Percentiles rank a stretch among this genome's conserved stretches.
Conservation (phyloP, 805 yeast genomes). For the Kazachstania taianensis region DNA sequence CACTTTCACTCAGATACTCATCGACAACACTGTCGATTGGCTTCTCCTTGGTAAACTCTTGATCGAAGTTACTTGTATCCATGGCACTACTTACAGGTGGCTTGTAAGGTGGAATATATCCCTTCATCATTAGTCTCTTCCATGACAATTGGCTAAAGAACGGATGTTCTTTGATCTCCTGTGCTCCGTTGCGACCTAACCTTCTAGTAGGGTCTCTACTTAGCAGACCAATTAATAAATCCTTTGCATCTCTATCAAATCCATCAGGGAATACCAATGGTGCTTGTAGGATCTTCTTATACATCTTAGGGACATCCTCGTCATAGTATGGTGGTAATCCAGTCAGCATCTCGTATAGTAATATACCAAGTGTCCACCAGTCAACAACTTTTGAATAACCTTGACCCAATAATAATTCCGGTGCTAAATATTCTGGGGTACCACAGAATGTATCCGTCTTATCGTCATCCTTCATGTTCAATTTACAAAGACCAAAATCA, state of each 20-base stretch:
- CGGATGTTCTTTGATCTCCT: slow-evolving; percentile 71
- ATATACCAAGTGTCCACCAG: slow-evolving; percentile 97
- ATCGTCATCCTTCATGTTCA: slow-evolving; percentile 85
- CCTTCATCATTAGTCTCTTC: slow-evolving; percentile 71
- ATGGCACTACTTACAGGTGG: slow-evolving; percentile 78
- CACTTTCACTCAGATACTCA: slow-evolving; percentile 81
- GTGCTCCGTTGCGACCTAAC: slow-evolving; percentile 70
- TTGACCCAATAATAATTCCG: slow-evolving; percentile 81
- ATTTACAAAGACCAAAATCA: slow-evolving; percentile 93
- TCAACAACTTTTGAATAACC: slow-evolving; percentile 95
- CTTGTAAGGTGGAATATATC: slow-evolving; percentile 90
- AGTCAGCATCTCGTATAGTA: slow-evolving; percentile 90
- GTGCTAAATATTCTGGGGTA: slow-evolving; percentile 95
- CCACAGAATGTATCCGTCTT: slow-evolving; percentile 93
- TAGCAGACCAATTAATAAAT: slow-evolving; percentile 60
- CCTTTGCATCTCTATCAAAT: slow-evolving; percentile 78
- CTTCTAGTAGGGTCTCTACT: slow-evolving; percentile 79
- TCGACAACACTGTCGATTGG: slow-evolving; percentile 95
- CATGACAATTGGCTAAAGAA: slow-evolving; percentile 88
- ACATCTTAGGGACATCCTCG: slow-evolving; percentile 88
- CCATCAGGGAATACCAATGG: slow-evolving; percentile 83
- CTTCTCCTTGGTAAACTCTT: slow-evolving; percentile 82
- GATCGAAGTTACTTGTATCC: slow-evolving; percentile 90
- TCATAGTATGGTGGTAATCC: slow-evolving; percentile 97
- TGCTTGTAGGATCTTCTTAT: slow-evolving; percentile 82